Evolutionary conservation across 495 filamentous ascomycete species (phyloP), one percentile per base, ranked within the genome.

Genomic region (Elasticomyces elasticus): DNA sequence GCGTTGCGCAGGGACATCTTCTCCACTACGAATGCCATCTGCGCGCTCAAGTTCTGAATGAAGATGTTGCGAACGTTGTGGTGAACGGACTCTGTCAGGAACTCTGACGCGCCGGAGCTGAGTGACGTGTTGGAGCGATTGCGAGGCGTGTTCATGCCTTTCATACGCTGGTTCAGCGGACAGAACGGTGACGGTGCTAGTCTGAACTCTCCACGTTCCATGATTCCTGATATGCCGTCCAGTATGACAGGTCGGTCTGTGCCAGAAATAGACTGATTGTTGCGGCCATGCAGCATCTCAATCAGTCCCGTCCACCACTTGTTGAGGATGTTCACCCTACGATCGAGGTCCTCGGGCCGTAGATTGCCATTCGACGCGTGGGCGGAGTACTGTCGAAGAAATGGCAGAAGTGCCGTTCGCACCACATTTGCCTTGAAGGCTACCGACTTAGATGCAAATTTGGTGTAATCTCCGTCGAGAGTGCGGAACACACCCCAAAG

Each of bases 21-120:
- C 54, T 96, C 89, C 5, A 95, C 85, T 28, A 92, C 87, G 54
- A 94, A 83, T 10, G 79, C 74, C 81, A 96, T 87, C 61, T 96
- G 92, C 28, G 86, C 79, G 28, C 91, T 71, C 11, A 98, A 70
- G 62, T 95, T 96, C 59, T 88, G 80, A 12, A 84, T 80, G 63
- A 95, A 97, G 61, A 89, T 85, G 63, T 86, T 91, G 49, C 85
- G 80, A n/a, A 94, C 83, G 67, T 97, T 97, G 65, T 97, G 91
- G 61, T 88, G 83, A 13, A 94, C 85, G 5, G 91, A 94, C 61
- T 96, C 89, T 43, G 85, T 75, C 41, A 95, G 72, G 58, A 94
- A 91, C 52, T 87, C 81, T 6, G 87, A 91, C 17, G 77, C 75
- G 7, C 75, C 73, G 23, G 84, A 85, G 35, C 74, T 72, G 13